Evolutionary conservation across 2,329 filamentous ascomycete genomes (phyloP).

Genomic region (Fusarium torulosum): DNA sequence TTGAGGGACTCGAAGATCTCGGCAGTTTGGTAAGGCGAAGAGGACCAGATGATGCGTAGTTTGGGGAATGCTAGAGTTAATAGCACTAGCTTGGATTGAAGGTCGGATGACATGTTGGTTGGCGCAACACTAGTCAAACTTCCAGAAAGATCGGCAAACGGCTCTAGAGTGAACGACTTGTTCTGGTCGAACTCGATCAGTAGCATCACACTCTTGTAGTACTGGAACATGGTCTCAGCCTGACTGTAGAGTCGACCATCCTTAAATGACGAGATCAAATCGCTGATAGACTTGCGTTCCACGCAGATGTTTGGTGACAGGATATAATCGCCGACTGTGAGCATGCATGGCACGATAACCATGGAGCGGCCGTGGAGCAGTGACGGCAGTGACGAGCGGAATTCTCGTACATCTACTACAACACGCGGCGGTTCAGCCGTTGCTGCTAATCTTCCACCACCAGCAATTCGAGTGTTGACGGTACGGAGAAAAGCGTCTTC

Average conservation of each 20-base stretch:
- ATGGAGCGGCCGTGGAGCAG: slow-evolving; percentile 90
- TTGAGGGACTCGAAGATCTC: slow-evolving; percentile 97
- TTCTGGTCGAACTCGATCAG: slow-evolving; percentile 98
- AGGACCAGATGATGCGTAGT: slow-evolving; percentile 93
- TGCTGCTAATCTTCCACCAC: slow-evolving; percentile 84
- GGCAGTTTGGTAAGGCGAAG: slow-evolving; percentile 92
- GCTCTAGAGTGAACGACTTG: slow-evolving; percentile 95
- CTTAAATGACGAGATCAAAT: slow-evolving; percentile 90
- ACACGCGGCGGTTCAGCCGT: slow-evolving; percentile 90
- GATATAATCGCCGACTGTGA: slow-evolving; percentile 97
- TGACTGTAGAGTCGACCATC: slow-evolving; percentile 94
- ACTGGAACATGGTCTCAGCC: slow-evolving; percentile 91
- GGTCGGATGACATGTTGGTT: slow-evolving; percentile 71
- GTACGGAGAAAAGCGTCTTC: slow-evolving; percentile 94
- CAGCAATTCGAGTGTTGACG: slow-evolving; percentile 95
- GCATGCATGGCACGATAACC: slow-evolving; percentile 90
- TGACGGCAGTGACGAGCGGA: slow-evolving; percentile 91
- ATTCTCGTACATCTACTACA: slow-evolving; percentile 95
- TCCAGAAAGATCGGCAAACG: slow-evolving; percentile 76
- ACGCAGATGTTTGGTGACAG: slow-evolving; percentile 91
- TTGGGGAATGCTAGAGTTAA: slow-evolving; percentile 92
- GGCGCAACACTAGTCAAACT: slow-evolving; percentile 73
- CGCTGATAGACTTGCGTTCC: slow-evolving; percentile 92
- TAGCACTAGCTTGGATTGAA: slow-evolving; percentile 92
- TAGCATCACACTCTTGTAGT: slow-evolving; percentile 91